Evolutionary conservation across 2,329 filamentous ascomycete species (phyloP).

Genomic region (Aplosporella prunicola): DNA sequence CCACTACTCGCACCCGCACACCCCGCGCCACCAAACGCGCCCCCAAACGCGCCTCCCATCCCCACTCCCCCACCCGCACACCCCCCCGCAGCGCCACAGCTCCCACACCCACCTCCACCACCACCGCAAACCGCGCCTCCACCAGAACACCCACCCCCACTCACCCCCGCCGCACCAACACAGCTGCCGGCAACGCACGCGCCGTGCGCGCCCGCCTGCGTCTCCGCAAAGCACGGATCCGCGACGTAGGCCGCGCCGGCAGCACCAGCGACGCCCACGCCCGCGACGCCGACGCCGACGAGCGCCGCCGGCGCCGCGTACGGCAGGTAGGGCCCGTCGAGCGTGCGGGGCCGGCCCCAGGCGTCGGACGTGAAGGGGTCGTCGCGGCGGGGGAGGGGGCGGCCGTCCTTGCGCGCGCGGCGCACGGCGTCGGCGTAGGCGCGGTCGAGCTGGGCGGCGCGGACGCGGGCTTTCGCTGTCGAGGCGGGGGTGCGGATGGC

Average conservation of each 20-base stretch:
- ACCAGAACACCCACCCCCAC: constrained; percentile 1
- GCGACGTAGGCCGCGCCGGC: constrained; percentile 13
- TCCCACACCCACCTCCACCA: constrained; percentile 1
- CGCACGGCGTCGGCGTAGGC: constrained; percentile 10
- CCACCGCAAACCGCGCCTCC: constrained; percentile 6
- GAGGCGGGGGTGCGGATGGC: constrained; percentile 40
- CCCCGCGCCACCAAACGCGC: background rate
- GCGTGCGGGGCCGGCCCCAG: constrained; percentile 10
- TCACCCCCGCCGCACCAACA: constrained; percentile 26
- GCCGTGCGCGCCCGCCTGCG: constrained; percentile 31
- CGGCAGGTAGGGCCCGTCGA: constrained; percentile 12
- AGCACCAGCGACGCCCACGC: constrained; percentile 30
- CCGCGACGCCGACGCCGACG: constrained; percentile 29
- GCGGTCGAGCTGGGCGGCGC: constrained; percentile 5
- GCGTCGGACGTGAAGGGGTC: background rate
- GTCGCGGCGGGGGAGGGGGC: constrained; percentile 14
- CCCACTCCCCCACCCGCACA: background rate
- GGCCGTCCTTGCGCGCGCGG: constrained; percentile 25
- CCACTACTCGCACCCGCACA: background rate
- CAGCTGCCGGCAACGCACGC: constrained; percentile 44
- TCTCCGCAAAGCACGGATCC: constrained; percentile 23
- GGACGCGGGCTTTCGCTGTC: constrained; percentile 1
- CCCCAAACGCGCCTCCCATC: too few relatives aligned
- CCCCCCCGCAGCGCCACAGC: background rate
- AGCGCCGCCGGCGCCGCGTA: constrained; percentile 28